Base-by-base conservation (phyloP, 306 rosid genomes). In the Luffa acutangula region DNA sequence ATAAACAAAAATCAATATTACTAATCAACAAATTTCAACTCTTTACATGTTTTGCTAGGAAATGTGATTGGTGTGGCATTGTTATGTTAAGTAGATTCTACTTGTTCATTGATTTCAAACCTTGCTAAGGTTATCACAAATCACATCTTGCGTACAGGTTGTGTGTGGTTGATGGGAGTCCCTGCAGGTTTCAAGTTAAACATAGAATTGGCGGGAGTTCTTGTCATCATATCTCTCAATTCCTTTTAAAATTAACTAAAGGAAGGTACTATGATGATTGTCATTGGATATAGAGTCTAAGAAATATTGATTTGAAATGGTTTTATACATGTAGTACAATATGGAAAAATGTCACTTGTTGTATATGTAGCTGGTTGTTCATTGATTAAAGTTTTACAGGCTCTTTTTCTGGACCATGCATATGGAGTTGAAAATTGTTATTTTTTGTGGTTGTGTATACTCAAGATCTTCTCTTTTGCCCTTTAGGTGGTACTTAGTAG, bases 111-210 rank as follows among this genome's bases (percentile, higher is more conserved):
- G 81, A 76, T 91, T 88, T 79, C 86, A 81, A 86, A 88, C 74
- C 88, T 93, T 77, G 59, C 88, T 51, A 89, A 84, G 80, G 94
- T 85, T 45, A 75, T 92, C 77, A 88, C 97, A 17, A 87, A 89
- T 80, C 82, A 90, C 25, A 89, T 91, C 81, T 76, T 95, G 90
- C 97, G 97, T 52, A 88, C 95, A 0, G 97, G 98, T 20, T 92
- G 97, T 83, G 97, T 92, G 74, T 92, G 98, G 98, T 88, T 95
- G 87, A 92, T 92, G 98, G 97, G 98, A 80, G 86, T 86, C 81
- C 98, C 97, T 25, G 98, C 95, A 14, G 98, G 98, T 79, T 95
- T 95, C 91, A 92, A 92, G 86, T 89, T 95, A 87, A 95, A 91
- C 88, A 87, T 90, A 1, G 97, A 95, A 84, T 83, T 95, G 82